These are phyloP conservation scores for Asclepias syriaca DNA, from an alignment of 257 asterid genomes.

Conservation along the genomic window DNA sequence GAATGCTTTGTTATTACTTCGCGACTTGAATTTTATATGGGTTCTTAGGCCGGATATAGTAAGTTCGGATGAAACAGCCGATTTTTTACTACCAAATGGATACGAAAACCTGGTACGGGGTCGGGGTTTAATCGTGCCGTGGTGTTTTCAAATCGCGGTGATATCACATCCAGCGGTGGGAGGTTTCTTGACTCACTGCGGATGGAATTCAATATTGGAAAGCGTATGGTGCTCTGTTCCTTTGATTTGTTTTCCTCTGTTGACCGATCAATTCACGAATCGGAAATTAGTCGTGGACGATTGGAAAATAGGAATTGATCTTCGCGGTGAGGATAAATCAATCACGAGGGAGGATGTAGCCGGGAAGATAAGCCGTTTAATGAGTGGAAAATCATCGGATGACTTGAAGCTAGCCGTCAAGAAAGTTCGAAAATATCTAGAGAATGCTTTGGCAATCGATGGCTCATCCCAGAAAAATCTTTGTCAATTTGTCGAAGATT, in stretches of 20 bases:
- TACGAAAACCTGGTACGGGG: slow-evolving; percentile 11
- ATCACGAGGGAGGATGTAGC: slow-evolving; percentile 19
- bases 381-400: slow-evolving; percentile 6
- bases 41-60: slow-evolving; percentile 50
- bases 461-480: slow-evolving; percentile 14
- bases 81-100: not conserved
- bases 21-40: slow-evolving; percentile 60
- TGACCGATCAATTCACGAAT: slow-evolving; percentile 34
- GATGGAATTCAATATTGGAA: slow-evolving; percentile 59
- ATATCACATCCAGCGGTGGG: slow-evolving; percentile 42
- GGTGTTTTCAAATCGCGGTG: slow-evolving; percentile 42
- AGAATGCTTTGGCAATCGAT: not conserved
- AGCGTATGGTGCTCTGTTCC: slow-evolving; percentile 33
- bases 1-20: slow-evolving; percentile 40
- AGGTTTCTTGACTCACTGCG: slow-evolving; percentile 54
- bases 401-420: not conserved
- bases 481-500: not conserved
- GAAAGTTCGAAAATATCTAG: not conserved
- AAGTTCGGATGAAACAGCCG: slow-evolving; percentile 18
- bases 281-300: slow-evolving; percentile 34
- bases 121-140: slow-evolving; percentile 38
- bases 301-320: slow-evolving; percentile 30
- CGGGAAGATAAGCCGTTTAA: slow-evolving; percentile 24
- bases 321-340: slow-evolving; percentile 9
- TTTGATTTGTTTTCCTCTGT: slow-evolving; percentile 33